A percentile compares a stretch with the other conserved stretches of the same genome.
Evolutionary conservation across 192 early-diverging fungal genomes (phyloP).

Genomic region (Funneliformis geosporum): DNA sequence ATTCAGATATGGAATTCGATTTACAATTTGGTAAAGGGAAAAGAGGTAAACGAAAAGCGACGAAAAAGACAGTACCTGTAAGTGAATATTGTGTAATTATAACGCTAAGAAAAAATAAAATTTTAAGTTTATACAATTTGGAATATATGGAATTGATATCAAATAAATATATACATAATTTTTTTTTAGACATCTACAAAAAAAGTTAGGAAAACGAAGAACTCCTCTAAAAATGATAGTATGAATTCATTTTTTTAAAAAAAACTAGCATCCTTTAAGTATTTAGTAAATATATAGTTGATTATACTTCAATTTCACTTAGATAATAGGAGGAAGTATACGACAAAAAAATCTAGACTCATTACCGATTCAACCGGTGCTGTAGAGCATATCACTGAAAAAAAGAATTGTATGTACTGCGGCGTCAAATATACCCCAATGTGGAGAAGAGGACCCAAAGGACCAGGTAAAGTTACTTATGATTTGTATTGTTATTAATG

Average conservation of each 20-base stretch:
- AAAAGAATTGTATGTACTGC: slow-evolving; percentile 67
- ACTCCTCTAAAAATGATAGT: background rate
- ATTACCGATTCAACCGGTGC: background rate
- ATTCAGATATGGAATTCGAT: background rate
- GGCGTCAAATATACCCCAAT: slow-evolving; percentile 69
- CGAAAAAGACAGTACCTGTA: background rate
- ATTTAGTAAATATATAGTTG: background rate
- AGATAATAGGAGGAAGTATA: background rate
- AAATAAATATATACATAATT: background rate
- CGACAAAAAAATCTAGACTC: slow-evolving; percentile 25
- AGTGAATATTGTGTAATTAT: background rate
- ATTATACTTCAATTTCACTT: background rate
- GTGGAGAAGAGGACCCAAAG: slow-evolving; percentile 76
- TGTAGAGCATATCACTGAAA: slow-evolving; percentile 3
- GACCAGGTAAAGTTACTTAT: slow-evolving; percentile 47
- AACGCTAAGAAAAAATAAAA: no score
- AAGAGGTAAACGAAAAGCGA: background rate
- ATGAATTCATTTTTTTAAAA: background rate
- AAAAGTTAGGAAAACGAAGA: background rate
- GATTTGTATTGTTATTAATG: background rate
- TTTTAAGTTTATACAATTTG: no score
- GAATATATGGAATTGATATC: background rate
- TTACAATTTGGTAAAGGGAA: background rate
- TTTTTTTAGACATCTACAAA: background rate
- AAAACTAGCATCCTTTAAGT: background rate